Percentiles rank a stretch among this genome's conserved stretches.
These are phyloP conservation scores for Thymus mandschuricus DNA, from an alignment of 257 asterid genomes.

Conservation along the genomic window DNA sequence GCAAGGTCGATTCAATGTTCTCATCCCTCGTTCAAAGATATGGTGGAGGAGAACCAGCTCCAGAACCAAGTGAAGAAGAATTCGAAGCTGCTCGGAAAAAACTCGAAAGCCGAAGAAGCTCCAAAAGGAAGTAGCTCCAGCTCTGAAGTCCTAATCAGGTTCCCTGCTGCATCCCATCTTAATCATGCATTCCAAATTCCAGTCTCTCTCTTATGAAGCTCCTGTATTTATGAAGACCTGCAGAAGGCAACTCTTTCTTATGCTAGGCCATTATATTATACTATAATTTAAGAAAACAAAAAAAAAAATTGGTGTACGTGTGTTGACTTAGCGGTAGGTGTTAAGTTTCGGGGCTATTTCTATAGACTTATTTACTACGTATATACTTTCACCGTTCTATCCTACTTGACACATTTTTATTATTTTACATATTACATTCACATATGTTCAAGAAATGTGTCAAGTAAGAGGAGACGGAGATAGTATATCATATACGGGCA, in stretches of 20 bases:
- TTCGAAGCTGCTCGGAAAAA: slow-evolving; percentile 80
- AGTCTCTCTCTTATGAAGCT: not conserved
- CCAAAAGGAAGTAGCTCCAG: slow-evolving; percentile 56
- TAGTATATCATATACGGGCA: too few species aligned
- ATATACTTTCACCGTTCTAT: too few species aligned
- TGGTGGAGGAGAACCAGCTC: slow-evolving; percentile 55
- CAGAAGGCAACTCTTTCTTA: slow-evolving; percentile 5
- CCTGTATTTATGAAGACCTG: slow-evolving; percentile 8
- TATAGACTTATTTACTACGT: too few species aligned
- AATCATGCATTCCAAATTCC: slow-evolving; percentile 8
- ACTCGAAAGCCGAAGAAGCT: slow-evolving; percentile 61
- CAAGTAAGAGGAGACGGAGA: too few species aligned
- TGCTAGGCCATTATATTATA: not conserved
- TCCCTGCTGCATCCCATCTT: slow-evolving; percentile 24
- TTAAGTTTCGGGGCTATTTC: too few species aligned
- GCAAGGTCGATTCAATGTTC: slow-evolving; percentile 75
- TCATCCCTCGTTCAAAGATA: slow-evolving; percentile 77
- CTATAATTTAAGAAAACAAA: too few species aligned
- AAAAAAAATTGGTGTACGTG: too few species aligned
- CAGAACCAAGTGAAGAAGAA: slow-evolving; percentile 92
- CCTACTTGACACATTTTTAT: too few species aligned
- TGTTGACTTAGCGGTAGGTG: too few species aligned
- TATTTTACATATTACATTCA: too few species aligned
- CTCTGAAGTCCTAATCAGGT: not conserved
- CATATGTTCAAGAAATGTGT: too few species aligned